These are phyloP conservation scores for Backusella macrospora DNA, from an alignment of 192 early-diverging fungal species.

Conservation along the genomic window DNA sequence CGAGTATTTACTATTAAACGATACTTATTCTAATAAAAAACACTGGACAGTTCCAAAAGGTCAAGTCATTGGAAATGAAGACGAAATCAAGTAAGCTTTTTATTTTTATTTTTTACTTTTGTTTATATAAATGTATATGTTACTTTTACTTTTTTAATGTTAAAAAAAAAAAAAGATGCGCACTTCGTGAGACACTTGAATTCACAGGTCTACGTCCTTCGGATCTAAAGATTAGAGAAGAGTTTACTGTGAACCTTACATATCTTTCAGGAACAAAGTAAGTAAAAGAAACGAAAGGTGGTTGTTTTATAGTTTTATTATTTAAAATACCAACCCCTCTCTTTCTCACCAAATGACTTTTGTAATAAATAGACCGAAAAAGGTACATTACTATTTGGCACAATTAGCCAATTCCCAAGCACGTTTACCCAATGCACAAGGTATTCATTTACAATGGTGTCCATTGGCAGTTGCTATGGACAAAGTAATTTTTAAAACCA, in stretches of 20 bases:
- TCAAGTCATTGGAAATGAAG: constrained; percentile 74
- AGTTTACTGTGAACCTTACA: constrained; percentile 77
- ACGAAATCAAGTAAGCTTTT: constrained; percentile 75
- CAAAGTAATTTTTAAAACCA: constrained; percentile 72
- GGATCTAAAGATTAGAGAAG: constrained; percentile 71
- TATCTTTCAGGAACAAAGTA: constrained; percentile 78
- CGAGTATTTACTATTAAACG: constrained; percentile 86
- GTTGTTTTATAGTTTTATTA: not conserved
- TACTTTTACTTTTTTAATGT: not conserved
- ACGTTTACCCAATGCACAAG: constrained; percentile 66
- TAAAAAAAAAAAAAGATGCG: constrained; percentile 58
- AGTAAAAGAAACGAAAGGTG: not conserved
- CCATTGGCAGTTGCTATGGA: constrained; percentile 64
- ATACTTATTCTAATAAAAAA: constrained; percentile 76
- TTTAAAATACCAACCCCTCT: no score
- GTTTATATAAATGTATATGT: not conserved
- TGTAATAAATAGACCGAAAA: constrained; percentile 62
- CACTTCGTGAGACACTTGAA: constrained; percentile 74
- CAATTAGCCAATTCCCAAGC: constrained; percentile 59
- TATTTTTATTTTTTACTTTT: not conserved
- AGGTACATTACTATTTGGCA: constrained; percentile 81
- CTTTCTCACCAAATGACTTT: not conserved
- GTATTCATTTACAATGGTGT: constrained; percentile 76
- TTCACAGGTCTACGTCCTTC: constrained; percentile 70
- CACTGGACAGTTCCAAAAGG: constrained; percentile 88